Percentiles rank a stretch among this genome's conserved stretches.
Conservation (phyloP, 2,329 filamentous ascomycete genomes). For the Alternaria rosae region DNA sequence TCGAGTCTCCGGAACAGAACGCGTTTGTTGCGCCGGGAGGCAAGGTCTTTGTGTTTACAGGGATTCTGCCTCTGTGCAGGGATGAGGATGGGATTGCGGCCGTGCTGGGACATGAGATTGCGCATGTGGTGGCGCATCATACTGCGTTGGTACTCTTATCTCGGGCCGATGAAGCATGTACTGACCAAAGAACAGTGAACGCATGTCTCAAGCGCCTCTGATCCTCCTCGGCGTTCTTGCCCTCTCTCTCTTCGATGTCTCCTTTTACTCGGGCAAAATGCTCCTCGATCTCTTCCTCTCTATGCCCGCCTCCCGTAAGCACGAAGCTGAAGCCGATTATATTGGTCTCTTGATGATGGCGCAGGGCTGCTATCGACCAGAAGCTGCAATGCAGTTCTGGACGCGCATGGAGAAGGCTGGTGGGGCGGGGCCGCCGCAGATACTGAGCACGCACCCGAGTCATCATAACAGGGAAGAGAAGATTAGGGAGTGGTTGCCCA, state of each 20-base stretch:
- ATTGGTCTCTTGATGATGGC: slow-evolving; percentile 86
- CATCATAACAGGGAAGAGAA: slow-evolving; percentile 70
- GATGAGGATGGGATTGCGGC: slow-evolving; percentile 75
- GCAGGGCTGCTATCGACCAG: slow-evolving; percentile 77
- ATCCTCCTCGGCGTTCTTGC: slow-evolving; percentile 50
- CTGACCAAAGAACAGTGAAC: slow-evolving; percentile 57
- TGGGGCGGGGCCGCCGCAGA: slow-evolving; percentile 67
- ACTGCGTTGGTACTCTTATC: slow-evolving; percentile 33
- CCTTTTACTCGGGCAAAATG: slow-evolving; percentile 48
- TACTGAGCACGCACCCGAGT: slow-evolving; percentile 79
- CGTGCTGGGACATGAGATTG: slow-evolving; percentile 81
- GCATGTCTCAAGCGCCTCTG: slow-evolving; percentile 58
- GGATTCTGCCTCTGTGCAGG: slow-evolving; percentile 71
- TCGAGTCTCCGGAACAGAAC: slow-evolving; percentile 73
- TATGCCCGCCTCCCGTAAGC: slow-evolving; percentile 72
- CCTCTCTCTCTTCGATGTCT: slow-evolving; percentile 52
- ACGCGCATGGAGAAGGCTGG: slow-evolving; percentile 66
- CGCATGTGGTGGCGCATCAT: slow-evolving; percentile 66
- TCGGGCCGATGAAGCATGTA: neutral
- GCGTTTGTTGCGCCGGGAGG: slow-evolving; percentile 80
- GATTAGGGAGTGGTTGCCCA: slow-evolving; percentile 65
- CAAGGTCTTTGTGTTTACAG: slow-evolving; percentile 81
- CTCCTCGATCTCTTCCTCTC: slow-evolving; percentile 70
- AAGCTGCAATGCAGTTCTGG: slow-evolving; percentile 70
- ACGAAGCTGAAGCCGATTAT: slow-evolving; percentile 81